A percentile compares a stretch with the other conserved stretches of the same genome.
Conservation (phyloP, 306 rosid species). For the Carpinus viminea region DNA sequence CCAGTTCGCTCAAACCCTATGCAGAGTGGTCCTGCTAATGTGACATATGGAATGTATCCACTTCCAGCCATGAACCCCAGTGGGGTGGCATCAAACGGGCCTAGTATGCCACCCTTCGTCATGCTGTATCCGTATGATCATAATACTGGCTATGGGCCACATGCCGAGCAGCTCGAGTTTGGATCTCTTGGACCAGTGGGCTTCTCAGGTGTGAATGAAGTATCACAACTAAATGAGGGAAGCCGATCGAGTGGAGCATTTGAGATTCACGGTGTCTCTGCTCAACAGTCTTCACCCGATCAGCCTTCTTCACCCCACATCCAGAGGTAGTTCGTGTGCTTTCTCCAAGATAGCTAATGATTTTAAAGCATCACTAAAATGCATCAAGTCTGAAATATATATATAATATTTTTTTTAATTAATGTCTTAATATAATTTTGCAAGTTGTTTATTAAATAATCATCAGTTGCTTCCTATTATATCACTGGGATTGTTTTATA, state of each 20-base stretch:
- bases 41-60: slow-evolving; percentile 75
- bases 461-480: background rate
- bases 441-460: background rate
- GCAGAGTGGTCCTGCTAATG: slow-evolving; percentile 58
- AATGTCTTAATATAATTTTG: background rate
- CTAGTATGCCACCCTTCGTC: slow-evolving; percentile 71
- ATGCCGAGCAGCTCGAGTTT: slow-evolving; percentile 84
- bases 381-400: background rate
- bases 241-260: slow-evolving; percentile 53
- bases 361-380: slow-evolving; percentile 2
- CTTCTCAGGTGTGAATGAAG: slow-evolving; percentile 58
- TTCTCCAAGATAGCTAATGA: slow-evolving; percentile 15
- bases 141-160: slow-evolving; percentile 51
- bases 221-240: slow-evolving; percentile 62
- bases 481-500: slow-evolving; percentile 29
- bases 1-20: slow-evolving; percentile 64
- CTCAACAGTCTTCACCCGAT: slow-evolving; percentile 74
- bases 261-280: slow-evolving; percentile 71
- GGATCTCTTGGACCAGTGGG: slow-evolving; percentile 90
- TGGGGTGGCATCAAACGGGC: slow-evolving; percentile 77
- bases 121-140: slow-evolving; percentile 87
- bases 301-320: slow-evolving; percentile 84
- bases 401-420: too few species aligned
- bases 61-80: slow-evolving; percentile 68
- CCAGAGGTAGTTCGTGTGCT: slow-evolving; percentile 57